Evolutionary conservation across 306 rosid species (phyloP).

Genomic region (Adenanthera pavonina): DNA sequence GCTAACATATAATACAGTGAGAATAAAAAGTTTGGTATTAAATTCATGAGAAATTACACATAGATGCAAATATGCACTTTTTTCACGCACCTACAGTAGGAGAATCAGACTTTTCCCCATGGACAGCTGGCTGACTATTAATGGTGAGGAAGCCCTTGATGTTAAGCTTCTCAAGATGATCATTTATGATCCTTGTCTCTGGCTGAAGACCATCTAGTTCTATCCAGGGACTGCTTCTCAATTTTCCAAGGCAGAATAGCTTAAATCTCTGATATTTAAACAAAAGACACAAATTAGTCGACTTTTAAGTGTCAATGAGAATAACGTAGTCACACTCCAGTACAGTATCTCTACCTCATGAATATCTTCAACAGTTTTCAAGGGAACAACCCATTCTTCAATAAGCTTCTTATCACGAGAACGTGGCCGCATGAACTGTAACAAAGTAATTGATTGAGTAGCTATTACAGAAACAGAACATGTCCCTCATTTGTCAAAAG

Average conservation of each 20-base stretch:
- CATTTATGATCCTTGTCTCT: slow-evolving; percentile 85
- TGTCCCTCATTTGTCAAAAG: slow-evolving; percentile 3
- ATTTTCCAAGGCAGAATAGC: slow-evolving; percentile 79
- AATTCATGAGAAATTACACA: slow-evolving; percentile 21
- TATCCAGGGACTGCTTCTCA: slow-evolving; percentile 97
- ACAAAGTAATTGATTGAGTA: slow-evolving; percentile 19
- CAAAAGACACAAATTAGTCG: slow-evolving; percentile 31
- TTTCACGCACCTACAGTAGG: slow-evolving; percentile 74
- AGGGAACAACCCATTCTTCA: slow-evolving; percentile 92
- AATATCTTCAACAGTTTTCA: slow-evolving; percentile 78
- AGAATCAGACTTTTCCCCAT: slow-evolving; percentile 89
- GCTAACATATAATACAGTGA: background rate
- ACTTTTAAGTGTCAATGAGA: slow-evolving; percentile 3
- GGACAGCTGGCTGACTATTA: slow-evolving; percentile 97
- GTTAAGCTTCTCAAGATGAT: slow-evolving; percentile 76
- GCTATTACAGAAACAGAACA: slow-evolving; percentile 21
- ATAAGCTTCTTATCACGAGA: slow-evolving; percentile 84
- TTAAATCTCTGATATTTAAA: slow-evolving; percentile 72
- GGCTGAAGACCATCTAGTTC: slow-evolving; percentile 96
- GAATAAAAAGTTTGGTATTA: slow-evolving; percentile 9
- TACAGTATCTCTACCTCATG: slow-evolving; percentile 63
- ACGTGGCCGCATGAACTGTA: slow-evolving; percentile 95
- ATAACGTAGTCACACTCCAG: slow-evolving; percentile 5
- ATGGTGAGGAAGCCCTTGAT: slow-evolving; percentile 85
- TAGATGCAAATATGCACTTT: slow-evolving; percentile 22